A percentile compares a stretch with the other conserved stretches of the same genome.
phyloP scores from a whole-genome alignment of 1,284 basidiomycete species.

The Omphalotus olearius region DNA sequence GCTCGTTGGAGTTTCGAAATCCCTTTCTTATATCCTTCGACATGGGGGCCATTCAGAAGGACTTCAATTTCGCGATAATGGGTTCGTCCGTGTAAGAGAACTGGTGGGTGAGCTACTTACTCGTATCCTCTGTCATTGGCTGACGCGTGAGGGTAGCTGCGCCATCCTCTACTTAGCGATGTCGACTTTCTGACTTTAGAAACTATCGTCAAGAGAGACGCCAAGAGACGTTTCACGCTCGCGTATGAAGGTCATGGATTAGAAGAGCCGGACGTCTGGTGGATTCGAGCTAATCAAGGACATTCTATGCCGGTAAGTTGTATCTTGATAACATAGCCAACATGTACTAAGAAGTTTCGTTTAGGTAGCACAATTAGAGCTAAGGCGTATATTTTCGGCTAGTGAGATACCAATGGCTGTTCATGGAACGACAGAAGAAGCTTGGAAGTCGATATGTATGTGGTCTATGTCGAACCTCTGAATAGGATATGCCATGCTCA shows the following conservation, averaged over 20 bases:
- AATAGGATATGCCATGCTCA: background rate
- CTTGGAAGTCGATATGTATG: constrained; percentile 53
- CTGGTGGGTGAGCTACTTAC: constrained; percentile 40
- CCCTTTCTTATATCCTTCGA: constrained; percentile 65
- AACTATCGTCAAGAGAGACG: constrained; percentile 55
- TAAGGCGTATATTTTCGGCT: constrained; percentile 46
- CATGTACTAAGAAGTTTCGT: background rate
- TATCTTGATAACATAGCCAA: background rate
- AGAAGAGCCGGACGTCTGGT: constrained; percentile 42
- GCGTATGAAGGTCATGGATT: constrained; percentile 43
- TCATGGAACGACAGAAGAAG: constrained; percentile 52
- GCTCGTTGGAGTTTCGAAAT: constrained; percentile 42
- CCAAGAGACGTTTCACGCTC: constrained; percentile 61
- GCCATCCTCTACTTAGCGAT: constrained; percentile 14
- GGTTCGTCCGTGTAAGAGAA: constrained; percentile 58
- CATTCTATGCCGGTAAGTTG: constrained; percentile 60
- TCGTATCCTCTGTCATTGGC: background rate
- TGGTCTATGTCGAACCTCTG: constrained; percentile 1
- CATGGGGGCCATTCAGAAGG: constrained; percentile 65
- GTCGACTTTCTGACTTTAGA: constrained; percentile 48
- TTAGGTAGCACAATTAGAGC: constrained; percentile 50
- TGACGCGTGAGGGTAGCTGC: constrained; percentile 20
- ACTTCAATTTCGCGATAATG: constrained; percentile 58
- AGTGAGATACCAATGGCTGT: constrained; percentile 54
- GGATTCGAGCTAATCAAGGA: constrained; percentile 81